phyloP scores from a whole-genome alignment of 306 rosid species.

The Rosa chinensis region DNA sequence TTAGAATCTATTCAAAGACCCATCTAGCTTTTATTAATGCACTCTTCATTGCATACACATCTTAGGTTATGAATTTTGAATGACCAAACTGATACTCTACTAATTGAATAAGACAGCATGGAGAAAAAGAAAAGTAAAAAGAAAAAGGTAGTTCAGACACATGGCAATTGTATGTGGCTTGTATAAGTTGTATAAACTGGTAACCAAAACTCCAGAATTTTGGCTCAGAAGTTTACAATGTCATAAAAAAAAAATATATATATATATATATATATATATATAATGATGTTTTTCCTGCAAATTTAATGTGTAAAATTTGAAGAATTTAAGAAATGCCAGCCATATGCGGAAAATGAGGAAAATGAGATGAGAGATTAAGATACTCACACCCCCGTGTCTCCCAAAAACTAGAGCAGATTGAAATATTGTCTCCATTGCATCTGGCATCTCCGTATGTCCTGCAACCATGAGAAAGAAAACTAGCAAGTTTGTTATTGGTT shows the following conservation, averaged over 20 bases:
- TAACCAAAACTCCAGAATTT: not conserved
- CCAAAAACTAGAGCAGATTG: conserved; percentile 94
- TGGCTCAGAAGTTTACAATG: not conserved
- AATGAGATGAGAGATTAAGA: conserved; percentile 17
- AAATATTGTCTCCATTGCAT: conserved; percentile 97
- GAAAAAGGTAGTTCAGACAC: not conserved
- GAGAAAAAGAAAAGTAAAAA: not conserved
- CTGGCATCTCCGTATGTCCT: conserved; percentile 96
- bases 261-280: not conserved
- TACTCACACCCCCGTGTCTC: conserved; percentile 86
- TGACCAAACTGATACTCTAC: not conserved
- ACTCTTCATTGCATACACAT: not conserved
- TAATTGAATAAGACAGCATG: not conserved
- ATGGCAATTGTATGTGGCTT: conserved; percentile 4
- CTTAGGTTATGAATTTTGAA: not conserved
- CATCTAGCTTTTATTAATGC: not conserved
- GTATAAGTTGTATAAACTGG: not conserved
- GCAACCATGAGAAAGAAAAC: conserved; percentile 35
- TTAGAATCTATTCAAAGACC: not conserved
- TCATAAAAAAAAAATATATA: not conserved
- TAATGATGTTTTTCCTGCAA: conserved; percentile 9
- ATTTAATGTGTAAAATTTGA: conserved; percentile 10
- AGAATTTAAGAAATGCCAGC: conserved; percentile 11
- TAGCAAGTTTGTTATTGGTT: not conserved
- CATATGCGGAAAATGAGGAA: not conserved